Conservation (phyloP, 1,139 yeast species). For the Pneumocystis canis region DNA sequence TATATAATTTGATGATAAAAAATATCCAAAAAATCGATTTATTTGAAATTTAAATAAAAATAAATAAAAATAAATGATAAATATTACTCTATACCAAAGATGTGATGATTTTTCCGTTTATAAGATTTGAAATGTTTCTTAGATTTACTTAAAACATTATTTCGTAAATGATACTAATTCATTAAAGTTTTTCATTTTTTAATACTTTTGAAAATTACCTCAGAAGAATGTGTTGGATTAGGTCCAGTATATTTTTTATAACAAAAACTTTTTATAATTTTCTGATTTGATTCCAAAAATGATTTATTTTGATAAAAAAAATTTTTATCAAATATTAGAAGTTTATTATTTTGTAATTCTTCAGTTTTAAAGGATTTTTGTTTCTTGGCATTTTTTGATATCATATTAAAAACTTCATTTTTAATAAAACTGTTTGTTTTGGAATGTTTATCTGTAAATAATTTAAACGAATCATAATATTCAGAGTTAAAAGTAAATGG, state of each 20-base stretch:
- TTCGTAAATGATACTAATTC: not conserved
- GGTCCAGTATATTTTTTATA: conserved; percentile 1
- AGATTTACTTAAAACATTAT: not conserved
- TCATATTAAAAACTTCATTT: conserved; percentile 2
- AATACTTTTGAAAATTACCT: not conserved
- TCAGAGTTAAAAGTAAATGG: conserved; percentile 61
- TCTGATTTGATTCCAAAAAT: conserved; percentile 5
- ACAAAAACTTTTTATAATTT: conserved; percentile 8
- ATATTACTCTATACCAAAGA: not conserved
- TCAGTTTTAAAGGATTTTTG: not conserved
- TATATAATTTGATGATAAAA: too few relatives aligned
- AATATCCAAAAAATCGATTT: too few relatives aligned
- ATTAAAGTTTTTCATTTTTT: not conserved
- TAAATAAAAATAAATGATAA: not conserved
- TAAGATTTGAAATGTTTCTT: not conserved
- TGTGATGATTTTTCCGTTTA: not conserved
- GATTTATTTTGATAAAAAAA: conserved; percentile 3
- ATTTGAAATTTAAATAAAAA: not conserved
- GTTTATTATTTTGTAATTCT: not conserved
- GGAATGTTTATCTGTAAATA: conserved; percentile 9
- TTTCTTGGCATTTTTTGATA: not conserved
- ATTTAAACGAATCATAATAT: conserved; percentile 42
- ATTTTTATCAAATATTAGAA: conserved; percentile 6
- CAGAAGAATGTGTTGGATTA: not conserved
- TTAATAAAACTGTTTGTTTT: conserved; percentile 7